Base-by-base conservation (phyloP, 768 basidiomycete genomes). In the Lactarius evosmus region DNA sequence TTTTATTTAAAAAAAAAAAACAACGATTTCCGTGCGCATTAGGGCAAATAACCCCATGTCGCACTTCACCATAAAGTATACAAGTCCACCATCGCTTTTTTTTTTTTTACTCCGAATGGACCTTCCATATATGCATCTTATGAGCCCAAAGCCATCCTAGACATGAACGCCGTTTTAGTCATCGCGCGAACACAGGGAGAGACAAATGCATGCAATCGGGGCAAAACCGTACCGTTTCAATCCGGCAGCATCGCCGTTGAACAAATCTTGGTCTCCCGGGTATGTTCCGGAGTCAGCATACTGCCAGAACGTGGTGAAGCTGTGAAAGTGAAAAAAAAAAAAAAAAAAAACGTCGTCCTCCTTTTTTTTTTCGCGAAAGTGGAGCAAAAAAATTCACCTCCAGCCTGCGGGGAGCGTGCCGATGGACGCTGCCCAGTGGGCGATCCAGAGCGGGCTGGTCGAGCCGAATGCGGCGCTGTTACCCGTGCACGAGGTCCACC, bases 401-500 rank as follows among this genome's bases (percentile, higher is more conserved):
- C 82, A 87, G 27, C 87, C 84, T 34, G 83, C 83, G 36, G 85
- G 85, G 53, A 88, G 78, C 4, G 82, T 69, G 3, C 84, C 85
- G 22, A 82, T 72, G 32, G 72, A 66, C 68, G 7, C 83, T 80
- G 82, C 70, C 49, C 78, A 87, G 29, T 75, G 73, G 1, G 87
- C 85, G 50, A 88, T 78, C 85, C 84, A 87, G 3, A 89, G 75
- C 3, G 85, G 83, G 70, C 81, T 85, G 58, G 75, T 80, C 3
- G 69, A 60, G 0, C 70, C 78, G 66, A 88, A 88, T 4, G 73
- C 74, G 17, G 76, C 74, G 62, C 79, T 83, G 71, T 85, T 83
- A 0, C 82, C 85, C 2, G 87, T 88, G 72, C 87, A 89, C 12
- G 77, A 78, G 8, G 67, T 82, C 87, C 87, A 89, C 87, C 86